phyloP scores from a whole-genome alignment of 225 moss, liverwort and hornwort species.

The Sphagnum contortum region DNA sequence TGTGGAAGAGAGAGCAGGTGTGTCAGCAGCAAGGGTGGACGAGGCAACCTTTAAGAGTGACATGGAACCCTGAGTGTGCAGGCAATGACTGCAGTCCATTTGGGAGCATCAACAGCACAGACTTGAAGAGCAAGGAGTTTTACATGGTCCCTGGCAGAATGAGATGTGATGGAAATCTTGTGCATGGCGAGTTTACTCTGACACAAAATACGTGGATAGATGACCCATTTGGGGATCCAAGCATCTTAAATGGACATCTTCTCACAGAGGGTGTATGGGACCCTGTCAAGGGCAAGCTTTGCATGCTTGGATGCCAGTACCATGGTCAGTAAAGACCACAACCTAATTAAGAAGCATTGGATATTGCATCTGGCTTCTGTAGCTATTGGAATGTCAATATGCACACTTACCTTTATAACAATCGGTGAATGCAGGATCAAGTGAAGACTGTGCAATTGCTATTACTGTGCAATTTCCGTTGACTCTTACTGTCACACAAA shows the following conservation, averaged over 20 bases:
- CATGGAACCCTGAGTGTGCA: constrained; percentile 25
- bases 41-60: constrained; percentile 20
- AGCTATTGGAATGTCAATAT: not conserved
- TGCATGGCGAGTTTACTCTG: constrained; percentile 27
- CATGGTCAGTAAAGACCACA: constrained; percentile 22
- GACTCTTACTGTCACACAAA: constrained; percentile 32
- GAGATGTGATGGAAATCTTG: constrained; percentile 32
- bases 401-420: not conserved
- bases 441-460: constrained; percentile 39
- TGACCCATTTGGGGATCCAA: constrained; percentile 37
- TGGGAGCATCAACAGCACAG: constrained; percentile 15
- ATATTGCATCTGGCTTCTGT: constrained; percentile 1
- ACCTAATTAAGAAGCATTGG: not conserved
- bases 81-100: constrained; percentile 36
- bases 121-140: not conserved
- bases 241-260: constrained; percentile 33
- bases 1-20: constrained; percentile 32
- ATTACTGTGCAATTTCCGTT: constrained; percentile 49
- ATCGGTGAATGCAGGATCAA: constrained; percentile 12
- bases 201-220: constrained; percentile 1
- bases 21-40: constrained; percentile 20
- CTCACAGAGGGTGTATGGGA: constrained; percentile 48
- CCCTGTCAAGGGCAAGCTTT: constrained; percentile 29
- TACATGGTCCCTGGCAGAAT: constrained; percentile 28
- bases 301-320: constrained; percentile 46